Percentiles rank a stretch among this genome's conserved stretches.
These are phyloP conservation scores for Draba incana DNA, from an alignment of 345 rosid species.

Conservation along the genomic window DNA sequence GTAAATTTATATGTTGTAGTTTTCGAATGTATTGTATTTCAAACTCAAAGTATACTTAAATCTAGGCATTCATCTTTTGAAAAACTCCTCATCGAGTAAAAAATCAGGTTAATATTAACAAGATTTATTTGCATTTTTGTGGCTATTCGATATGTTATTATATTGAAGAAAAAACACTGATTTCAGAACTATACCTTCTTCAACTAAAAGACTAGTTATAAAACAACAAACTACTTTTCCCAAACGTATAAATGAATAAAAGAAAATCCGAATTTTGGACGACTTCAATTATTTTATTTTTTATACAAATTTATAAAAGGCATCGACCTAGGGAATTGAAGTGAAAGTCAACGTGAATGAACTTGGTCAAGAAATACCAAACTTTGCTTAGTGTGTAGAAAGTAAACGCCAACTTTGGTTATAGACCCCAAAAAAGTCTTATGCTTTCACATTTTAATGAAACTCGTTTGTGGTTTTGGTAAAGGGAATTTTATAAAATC, in stretches of 20 bases:
- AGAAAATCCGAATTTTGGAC: background rate
- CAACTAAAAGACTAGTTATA: slow-evolving; percentile 16
- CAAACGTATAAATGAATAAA: slow-evolving; percentile 13
- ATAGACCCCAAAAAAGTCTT: slow-evolving; percentile 33
- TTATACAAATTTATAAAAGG: slow-evolving; percentile 1
- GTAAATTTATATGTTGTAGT: background rate
- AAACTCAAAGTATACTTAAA: background rate
- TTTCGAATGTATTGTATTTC: background rate
- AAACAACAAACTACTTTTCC: slow-evolving; percentile 21
- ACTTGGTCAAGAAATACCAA: slow-evolving; percentile 41
- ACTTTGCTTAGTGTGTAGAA: slow-evolving; percentile 37
- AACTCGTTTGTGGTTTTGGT: slow-evolving; percentile 27
- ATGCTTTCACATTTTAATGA: slow-evolving; percentile 41
- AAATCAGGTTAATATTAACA: no score
- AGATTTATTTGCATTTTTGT: background rate
- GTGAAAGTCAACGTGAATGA: slow-evolving; percentile 40
- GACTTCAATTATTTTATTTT: slow-evolving; percentile 2
- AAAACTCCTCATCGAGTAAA: no score
- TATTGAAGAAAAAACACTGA: background rate
- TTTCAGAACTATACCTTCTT: slow-evolving; percentile 10
- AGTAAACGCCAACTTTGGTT: slow-evolving; percentile 44
- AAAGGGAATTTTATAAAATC: no score
- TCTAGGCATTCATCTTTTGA: background rate
- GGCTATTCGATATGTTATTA: background rate
- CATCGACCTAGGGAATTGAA: slow-evolving; percentile 20